phyloP scores from a whole-genome alignment of 495 filamentous ascomycete species.

The Trypethelium eluteriae region DNA sequence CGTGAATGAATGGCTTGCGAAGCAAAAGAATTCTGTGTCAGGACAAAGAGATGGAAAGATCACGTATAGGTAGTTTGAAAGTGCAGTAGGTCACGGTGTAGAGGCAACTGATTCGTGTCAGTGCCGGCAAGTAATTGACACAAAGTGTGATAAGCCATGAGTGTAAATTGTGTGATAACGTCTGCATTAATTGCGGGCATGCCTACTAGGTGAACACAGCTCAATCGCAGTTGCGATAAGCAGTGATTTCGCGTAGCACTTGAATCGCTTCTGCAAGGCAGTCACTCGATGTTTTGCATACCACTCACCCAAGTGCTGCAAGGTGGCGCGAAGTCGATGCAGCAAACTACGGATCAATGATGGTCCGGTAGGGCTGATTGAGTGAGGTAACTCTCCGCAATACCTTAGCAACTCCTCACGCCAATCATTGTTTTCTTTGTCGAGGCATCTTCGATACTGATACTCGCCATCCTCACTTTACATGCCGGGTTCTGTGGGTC shows the following conservation, averaged over 20 bases:
- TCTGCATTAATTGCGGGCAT: not conserved
- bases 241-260: not conserved
- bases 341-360: not conserved
- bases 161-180: not conserved
- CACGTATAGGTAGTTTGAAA: not conserved
- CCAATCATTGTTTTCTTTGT: too few species aligned
- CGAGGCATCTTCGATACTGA: too few species aligned
- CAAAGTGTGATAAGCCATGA: not conserved
- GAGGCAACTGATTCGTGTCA: not conserved
- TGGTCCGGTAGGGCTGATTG: not conserved
- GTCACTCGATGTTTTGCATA: too few species aligned
- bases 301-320: too few species aligned
- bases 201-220: not conserved
- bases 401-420: not conserved
- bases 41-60: not conserved
- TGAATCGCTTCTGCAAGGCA: not conserved
- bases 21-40: not conserved
- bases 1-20: too few species aligned
- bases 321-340: too few species aligned
- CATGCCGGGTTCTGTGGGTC: too few species aligned
- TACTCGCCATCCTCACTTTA: too few species aligned
- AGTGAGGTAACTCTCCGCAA: not conserved
- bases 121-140: not conserved
- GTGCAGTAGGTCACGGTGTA: not conserved
- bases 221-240: not conserved